These are phyloP conservation scores for Xylaria intraflava DNA, from an alignment of 495 filamentous ascomycete species.

Conservation along the genomic window DNA sequence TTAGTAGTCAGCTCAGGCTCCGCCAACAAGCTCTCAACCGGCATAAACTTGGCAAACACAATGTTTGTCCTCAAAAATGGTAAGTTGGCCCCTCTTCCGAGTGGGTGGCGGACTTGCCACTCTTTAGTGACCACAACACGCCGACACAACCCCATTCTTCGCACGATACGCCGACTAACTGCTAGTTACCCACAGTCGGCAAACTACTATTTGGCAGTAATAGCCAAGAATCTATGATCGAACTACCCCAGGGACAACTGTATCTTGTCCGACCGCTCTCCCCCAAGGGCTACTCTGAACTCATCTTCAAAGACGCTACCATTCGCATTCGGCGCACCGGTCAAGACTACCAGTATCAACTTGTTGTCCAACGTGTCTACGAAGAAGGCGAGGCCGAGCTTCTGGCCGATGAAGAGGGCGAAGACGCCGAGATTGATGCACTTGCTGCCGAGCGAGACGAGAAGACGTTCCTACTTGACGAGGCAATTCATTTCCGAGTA, in stretches of 20 bases:
- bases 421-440: conserved; percentile 63
- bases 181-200: conserved; percentile 51
- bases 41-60: conserved; percentile 1
- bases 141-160: background rate
- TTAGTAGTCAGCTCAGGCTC: background rate
- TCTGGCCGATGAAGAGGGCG: conserved; percentile 72
- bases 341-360: conserved; percentile 93
- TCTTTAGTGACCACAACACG: background rate
- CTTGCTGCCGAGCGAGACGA: conserved; percentile 78
- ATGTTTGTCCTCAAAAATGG: conserved; percentile 35
- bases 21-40: background rate
- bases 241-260: conserved; percentile 90
- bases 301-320: conserved; percentile 96
- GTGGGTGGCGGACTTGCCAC: background rate
- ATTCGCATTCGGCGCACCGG: conserved; percentile 87
- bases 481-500: conserved; percentile 79
- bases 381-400: conserved; percentile 95
- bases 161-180: background rate
- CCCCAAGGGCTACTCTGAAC: conserved; percentile 93
- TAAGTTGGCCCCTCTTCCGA: conserved; percentile 11
- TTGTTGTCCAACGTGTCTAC: conserved; percentile 91
- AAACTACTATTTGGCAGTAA: conserved; percentile 90
- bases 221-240: conserved; percentile 85
- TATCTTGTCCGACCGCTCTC: conserved; percentile 94
- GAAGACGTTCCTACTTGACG: conserved; percentile 91